phyloP scores from a whole-genome alignment of 1,284 basidiomycete species.

The Moesziomyces antarcticus region DNA sequence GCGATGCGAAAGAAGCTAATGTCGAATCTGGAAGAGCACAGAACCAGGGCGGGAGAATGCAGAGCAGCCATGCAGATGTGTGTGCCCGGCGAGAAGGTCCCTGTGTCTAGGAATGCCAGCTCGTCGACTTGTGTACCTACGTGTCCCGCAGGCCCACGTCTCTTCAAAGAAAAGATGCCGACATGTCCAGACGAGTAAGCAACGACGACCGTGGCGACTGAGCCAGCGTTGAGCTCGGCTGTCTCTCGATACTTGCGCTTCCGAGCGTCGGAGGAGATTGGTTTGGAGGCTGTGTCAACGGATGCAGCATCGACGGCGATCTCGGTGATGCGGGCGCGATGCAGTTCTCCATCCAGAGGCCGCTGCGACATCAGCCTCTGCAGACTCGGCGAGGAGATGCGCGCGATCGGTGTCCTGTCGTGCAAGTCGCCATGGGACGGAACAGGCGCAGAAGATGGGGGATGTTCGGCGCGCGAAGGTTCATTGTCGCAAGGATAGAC shows the following conservation, averaged over 20 bases:
- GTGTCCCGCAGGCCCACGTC: not conserved
- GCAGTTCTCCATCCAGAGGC: not conserved
- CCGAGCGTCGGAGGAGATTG: not conserved
- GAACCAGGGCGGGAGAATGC: conserved; percentile 58
- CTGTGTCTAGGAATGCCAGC: conserved; percentile 16
- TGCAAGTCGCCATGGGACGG: conserved; percentile 12
- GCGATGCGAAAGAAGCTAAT: conserved; percentile 49
- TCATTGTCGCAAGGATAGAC: conserved; percentile 15
- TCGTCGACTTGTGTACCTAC: conserved; percentile 5
- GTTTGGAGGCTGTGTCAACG: not conserved
- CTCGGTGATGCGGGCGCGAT: conserved; percentile 16
- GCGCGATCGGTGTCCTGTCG: conserved; percentile 3
- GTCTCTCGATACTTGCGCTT: conserved; percentile 11
- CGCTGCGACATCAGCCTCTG: not conserved
- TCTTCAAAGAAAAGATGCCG: conserved; percentile 51
- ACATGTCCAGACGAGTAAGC: conserved; percentile 62
- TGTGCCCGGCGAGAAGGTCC: not conserved
- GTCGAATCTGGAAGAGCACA: conserved; percentile 55
- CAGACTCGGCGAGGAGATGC: conserved; percentile 15
- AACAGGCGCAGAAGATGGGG: not conserved
- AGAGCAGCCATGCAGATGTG: conserved; percentile 44
- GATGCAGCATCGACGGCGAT: conserved; percentile 27
- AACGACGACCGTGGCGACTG: conserved; percentile 36
- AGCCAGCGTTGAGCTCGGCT: not conserved
- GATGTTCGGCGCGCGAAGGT: not conserved